These are phyloP conservation scores for Nasturtium officinale DNA, from an alignment of 345 rosid species.

Conservation along the genomic window DNA sequence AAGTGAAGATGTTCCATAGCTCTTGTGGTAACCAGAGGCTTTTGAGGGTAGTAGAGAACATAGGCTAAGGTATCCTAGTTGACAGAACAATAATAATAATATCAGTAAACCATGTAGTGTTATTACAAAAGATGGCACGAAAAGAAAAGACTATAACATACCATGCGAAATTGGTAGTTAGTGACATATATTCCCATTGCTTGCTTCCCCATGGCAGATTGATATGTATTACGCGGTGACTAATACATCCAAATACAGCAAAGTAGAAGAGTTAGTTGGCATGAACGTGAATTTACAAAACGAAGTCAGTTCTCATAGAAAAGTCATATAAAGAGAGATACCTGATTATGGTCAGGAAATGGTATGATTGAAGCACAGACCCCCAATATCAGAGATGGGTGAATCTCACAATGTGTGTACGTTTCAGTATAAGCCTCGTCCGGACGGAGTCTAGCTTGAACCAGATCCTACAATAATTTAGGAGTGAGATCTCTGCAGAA, in stretches of 20 bases:
- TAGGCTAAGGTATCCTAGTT: constrained; percentile 92
- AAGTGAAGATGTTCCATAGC: constrained; percentile 99
- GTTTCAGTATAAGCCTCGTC: constrained; percentile 83
- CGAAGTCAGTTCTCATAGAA: neutral
- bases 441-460: constrained; percentile 74
- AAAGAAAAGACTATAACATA: constrained; percentile 40
- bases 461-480: constrained; percentile 69
- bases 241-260: constrained; percentile 39
- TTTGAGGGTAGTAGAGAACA: constrained; percentile 97
- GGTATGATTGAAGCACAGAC: constrained; percentile 99
- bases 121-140: neutral
- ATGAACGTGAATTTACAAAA: constrained; percentile 11
- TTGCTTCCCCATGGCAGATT: constrained; percentile 99
- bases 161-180: constrained; percentile 97
- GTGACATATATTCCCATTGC: constrained; percentile 99
- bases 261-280: constrained; percentile 5
- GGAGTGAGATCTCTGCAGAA: constrained; percentile 20
- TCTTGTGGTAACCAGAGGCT: constrained; percentile 96
- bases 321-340: constrained; percentile 33
- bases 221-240: constrained; percentile 99
- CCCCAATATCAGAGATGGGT: constrained; percentile 93
- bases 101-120: constrained; percentile 3
- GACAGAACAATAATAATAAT: neutral
- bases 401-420: constrained; percentile 98
- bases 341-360: constrained; percentile 99